phyloP scores from a whole-genome alignment of 1,284 basidiomycete species.

The Inonotus hispidus region DNA sequence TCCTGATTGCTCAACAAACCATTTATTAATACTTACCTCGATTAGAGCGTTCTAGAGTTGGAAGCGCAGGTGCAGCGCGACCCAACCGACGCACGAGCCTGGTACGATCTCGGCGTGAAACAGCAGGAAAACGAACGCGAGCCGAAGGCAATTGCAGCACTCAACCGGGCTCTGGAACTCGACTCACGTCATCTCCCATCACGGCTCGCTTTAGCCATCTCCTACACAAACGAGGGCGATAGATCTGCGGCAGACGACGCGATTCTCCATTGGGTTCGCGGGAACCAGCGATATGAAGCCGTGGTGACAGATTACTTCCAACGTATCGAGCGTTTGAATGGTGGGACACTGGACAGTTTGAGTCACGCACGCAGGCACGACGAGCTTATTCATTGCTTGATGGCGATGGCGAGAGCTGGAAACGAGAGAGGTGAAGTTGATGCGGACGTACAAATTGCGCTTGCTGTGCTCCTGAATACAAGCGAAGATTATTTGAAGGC shows the following conservation, averaged over 20 bases:
- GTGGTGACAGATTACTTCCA: constrained; percentile 38
- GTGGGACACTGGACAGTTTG: constrained; percentile 40
- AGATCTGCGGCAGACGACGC: constrained; percentile 69
- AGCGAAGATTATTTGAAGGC: constrained; percentile 91
- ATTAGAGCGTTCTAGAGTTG: constrained; percentile 79
- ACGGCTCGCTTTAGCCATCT: constrained; percentile 90
- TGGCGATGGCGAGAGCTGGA: constrained; percentile 59
- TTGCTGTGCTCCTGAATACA: constrained; percentile 91
- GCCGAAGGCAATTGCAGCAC: constrained; percentile 82
- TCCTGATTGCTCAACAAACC: constrained; percentile 14
- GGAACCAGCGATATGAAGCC: constrained; percentile 49
- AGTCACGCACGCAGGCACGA: constrained; percentile 30
- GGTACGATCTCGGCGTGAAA: constrained; percentile 93
- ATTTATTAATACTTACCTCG: constrained; percentile 10
- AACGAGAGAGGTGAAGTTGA: constrained; percentile 61
- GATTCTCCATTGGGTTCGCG: constrained; percentile 78
- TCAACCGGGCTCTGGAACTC: constrained; percentile 77
- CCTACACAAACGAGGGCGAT: constrained; percentile 88
- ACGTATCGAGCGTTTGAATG: constrained; percentile 32
- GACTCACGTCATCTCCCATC: constrained; percentile 74
- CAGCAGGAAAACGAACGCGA: constrained; percentile 99
- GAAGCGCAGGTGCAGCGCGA: constrained; percentile 87
- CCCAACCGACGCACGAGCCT: constrained; percentile 66
- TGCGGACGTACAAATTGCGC: constrained; percentile 92
- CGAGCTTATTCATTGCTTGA: constrained; percentile 50